Percentiles rank a stretch among this genome's conserved stretches.
phyloP scores from a whole-genome alignment of 108 stramenopile species.

The Nitzschia inconspicua region DNA sequence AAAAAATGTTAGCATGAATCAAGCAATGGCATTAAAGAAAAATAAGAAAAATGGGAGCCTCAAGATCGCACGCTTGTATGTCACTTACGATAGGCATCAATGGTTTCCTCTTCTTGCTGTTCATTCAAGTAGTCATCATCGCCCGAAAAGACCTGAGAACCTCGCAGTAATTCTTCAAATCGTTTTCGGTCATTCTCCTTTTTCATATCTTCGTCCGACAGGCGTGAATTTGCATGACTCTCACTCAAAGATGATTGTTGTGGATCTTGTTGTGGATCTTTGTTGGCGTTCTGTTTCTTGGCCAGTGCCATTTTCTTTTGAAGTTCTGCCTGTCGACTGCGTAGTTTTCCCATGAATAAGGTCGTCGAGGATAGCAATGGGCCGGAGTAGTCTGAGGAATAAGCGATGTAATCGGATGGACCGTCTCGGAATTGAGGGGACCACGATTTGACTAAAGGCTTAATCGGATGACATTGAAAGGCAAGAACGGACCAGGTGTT shows the following conservation, averaged over 20 bases:
- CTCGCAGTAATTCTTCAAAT: constrained; percentile 65
- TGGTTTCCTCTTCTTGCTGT: constrained; percentile 78
- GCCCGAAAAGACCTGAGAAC: constrained; percentile 19
- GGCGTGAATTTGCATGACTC: neutral
- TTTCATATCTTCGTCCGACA: constrained; percentile 68
- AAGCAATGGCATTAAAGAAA: neutral
- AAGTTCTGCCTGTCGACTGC: constrained; percentile 60
- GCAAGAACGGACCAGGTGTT: too few relatives aligned
- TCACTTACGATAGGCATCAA: constrained; percentile 51
- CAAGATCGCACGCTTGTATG: neutral
- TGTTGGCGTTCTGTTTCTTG: constrained; percentile 43
- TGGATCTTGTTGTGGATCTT: constrained; percentile 1
- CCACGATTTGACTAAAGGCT: too few relatives aligned
- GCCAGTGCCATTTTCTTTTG: constrained; percentile 60
- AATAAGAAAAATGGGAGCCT: neutral
- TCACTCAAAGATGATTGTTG: neutral
- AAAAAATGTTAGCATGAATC: neutral
- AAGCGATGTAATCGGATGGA: too few relatives aligned
- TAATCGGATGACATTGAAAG: too few relatives aligned
- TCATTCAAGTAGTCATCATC: constrained; percentile 55
- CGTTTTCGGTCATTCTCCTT: constrained; percentile 67
- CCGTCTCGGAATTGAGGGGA: too few relatives aligned
- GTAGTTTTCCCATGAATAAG: constrained; percentile 16
- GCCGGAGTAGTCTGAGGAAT: too few relatives aligned
- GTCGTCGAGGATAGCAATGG: too few relatives aligned